Evolutionary conservation across 1,284 basidiomycete genomes (phyloP).

Genomic region (Cryptococcus wingfieldii): DNA sequence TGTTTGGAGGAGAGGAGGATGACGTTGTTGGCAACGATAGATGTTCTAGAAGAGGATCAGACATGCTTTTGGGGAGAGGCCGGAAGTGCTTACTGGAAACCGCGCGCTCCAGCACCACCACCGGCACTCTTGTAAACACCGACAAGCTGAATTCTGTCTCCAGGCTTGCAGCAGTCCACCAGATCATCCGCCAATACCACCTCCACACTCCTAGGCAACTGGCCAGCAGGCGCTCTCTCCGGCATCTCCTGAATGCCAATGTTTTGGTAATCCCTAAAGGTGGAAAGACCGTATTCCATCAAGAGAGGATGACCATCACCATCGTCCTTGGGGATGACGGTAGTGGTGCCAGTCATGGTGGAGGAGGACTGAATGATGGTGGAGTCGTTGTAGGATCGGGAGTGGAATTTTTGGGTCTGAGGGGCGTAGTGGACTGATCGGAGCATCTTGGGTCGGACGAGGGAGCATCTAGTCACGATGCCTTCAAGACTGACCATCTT

Average conservation of each 20-base stretch:
- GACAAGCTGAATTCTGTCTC: conserved; percentile 94
- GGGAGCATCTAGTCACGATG: conserved; percentile 95
- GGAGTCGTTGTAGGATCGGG: conserved; percentile 87
- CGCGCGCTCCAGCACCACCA: conserved; percentile 70
- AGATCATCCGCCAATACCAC: conserved; percentile 95
- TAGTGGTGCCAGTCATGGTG: conserved; percentile 59
- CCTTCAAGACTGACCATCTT: conserved; percentile 97
- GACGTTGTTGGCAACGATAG: conserved; percentile 93
- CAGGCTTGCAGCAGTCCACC: conserved; percentile 95
- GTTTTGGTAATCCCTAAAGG: conserved; percentile 94
- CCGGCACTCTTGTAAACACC: conserved; percentile 93
- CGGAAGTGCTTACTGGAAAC: conserved; percentile 74
- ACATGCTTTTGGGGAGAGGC: not conserved
- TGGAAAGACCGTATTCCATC: conserved; percentile 89
- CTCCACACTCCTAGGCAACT: conserved; percentile 91
- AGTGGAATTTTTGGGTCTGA: conserved; percentile 76
- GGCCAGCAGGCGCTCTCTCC: conserved; percentile 93
- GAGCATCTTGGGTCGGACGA: conserved; percentile 97
- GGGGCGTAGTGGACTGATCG: conserved; percentile 95
- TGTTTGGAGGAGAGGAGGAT: conserved; percentile 95
- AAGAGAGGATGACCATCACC: conserved; percentile 81
- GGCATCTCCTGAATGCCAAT: conserved; percentile 99
- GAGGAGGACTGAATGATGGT: conserved; percentile 70
- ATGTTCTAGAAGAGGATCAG: conserved; percentile 59
- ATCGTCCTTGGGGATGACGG: conserved; percentile 88